Evolutionary conservation across 1,284 basidiomycete genomes (phyloP).

Genomic region (Cryptococcus sp.): DNA sequence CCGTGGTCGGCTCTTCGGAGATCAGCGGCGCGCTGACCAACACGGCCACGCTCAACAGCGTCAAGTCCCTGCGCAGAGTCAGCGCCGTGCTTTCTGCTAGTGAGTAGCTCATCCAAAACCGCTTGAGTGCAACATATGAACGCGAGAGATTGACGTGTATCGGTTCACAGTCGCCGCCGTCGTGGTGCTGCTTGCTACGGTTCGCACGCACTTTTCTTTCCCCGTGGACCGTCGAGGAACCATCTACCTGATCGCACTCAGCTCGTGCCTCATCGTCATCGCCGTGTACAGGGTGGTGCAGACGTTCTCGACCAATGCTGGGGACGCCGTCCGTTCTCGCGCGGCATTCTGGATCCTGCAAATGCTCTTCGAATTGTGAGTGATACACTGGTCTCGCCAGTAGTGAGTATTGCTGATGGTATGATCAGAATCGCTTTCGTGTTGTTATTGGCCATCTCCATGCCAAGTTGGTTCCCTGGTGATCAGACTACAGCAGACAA

Average conservation of each 20-base stretch:
- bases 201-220: slow-evolving; percentile 8
- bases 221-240: slow-evolving; percentile 5
- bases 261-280: slow-evolving; percentile 15
- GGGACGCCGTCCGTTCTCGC: slow-evolving; percentile 12
- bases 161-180: slow-evolving; percentile 3
- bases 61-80: slow-evolving; percentile 27
- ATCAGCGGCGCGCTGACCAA: slow-evolving; percentile 20
- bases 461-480: slow-evolving; percentile 21
- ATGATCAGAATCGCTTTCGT: slow-evolving; percentile 16
- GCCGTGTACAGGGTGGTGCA: slow-evolving; percentile 26
- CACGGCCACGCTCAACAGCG: slow-evolving; percentile 8
- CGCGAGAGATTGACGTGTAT: background rate
- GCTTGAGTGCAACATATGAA: background rate
- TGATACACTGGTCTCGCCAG: background rate
- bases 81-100: slow-evolving; percentile 27
- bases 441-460: slow-evolving; percentile 14
- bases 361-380: slow-evolving; percentile 28
- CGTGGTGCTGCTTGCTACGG: slow-evolving; percentile 1
- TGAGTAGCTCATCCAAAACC: slow-evolving; percentile 6
- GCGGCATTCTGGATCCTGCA: slow-evolving; percentile 33
- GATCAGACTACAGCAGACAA: background rate
- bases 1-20: slow-evolving; percentile 20
- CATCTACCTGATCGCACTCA: slow-evolving; percentile 6
- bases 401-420: no score
- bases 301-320: slow-evolving; percentile 14